A percentile compares a stretch with the other conserved stretches of the same genome.
phyloP scores from a whole-genome alignment of 129 eudicot genomes.

The Arctium lappa region DNA sequence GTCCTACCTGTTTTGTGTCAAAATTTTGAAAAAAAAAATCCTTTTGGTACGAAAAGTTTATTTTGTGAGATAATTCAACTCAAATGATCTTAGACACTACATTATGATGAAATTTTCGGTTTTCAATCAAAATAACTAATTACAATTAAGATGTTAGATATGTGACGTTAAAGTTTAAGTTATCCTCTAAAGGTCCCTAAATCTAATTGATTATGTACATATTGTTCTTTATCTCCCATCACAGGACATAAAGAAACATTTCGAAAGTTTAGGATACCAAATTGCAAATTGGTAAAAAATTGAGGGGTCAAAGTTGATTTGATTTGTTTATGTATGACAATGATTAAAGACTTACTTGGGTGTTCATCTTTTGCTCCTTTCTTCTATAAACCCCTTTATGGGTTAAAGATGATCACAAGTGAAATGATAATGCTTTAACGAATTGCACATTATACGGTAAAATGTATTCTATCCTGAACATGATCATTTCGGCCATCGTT shows the following conservation, averaged over 20 bases:
- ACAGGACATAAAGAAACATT: not conserved
- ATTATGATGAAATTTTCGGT: not conserved
- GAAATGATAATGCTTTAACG: not conserved
- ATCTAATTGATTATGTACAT: not conserved
- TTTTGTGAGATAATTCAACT: not conserved
- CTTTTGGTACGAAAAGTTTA: not conserved
- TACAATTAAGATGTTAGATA: not conserved
- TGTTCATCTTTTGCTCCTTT: slow-evolving; percentile 4
- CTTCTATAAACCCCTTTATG: not conserved
- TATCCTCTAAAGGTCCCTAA: not conserved
- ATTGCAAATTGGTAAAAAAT: not conserved
- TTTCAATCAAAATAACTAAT: not conserved
- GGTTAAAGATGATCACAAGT: not conserved
- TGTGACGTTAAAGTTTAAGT: not conserved
- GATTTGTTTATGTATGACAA: not conserved
- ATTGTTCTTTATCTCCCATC: not conserved
- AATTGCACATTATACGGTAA: not conserved
- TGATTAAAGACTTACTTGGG: not conserved
- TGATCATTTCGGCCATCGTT: slow-evolving; percentile 15
- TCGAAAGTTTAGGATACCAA: not conserved
- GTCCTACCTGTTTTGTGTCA: not conserved
- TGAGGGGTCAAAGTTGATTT: not conserved
- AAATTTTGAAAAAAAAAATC: not conserved
- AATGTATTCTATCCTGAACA: not conserved
- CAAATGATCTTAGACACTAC: not conserved